phyloP scores from a whole-genome alignment of 2,329 filamentous ascomycete species.

The Colletotrichum costaricense region DNA sequence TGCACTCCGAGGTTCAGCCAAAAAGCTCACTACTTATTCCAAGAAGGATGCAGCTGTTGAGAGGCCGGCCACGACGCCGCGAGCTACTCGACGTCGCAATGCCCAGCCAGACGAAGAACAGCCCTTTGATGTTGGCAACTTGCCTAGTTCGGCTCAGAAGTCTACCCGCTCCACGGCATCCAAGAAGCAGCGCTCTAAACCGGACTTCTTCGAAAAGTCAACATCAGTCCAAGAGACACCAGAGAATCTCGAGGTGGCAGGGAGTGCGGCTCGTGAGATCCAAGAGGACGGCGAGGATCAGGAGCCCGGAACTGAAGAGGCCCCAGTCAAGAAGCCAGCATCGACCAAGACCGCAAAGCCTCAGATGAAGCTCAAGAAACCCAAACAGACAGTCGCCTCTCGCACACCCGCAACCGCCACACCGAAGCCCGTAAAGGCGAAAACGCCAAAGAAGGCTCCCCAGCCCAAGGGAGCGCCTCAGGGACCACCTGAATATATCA shows the following conservation, averaged over 20 bases:
- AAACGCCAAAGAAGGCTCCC: neutral
- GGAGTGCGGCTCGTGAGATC: constrained; percentile 11
- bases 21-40: constrained; percentile 45
- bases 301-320: constrained; percentile 11
- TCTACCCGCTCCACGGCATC: constrained; percentile 48
- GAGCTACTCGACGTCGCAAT: neutral
- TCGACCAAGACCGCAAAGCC: neutral
- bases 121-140: constrained; percentile 32
- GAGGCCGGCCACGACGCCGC: constrained; percentile 40
- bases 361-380: neutral
- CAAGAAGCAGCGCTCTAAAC: constrained; percentile 53
- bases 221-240: constrained; percentile 36
- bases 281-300: constrained; percentile 30
- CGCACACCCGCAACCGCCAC: neutral
- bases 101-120: constrained; percentile 19
- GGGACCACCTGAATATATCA: constrained; percentile 11
- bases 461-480: neutral
- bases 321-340: neutral
- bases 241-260: constrained; percentile 14
- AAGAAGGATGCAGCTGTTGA: constrained; percentile 47
- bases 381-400: neutral
- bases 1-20: constrained; percentile 28
- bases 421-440: neutral
- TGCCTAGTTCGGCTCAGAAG: constrained; percentile 23
- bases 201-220: constrained; percentile 53